phyloP scores from a whole-genome alignment of 768 basidiomycete genomes.

The Psilocybe cubensis region DNA sequence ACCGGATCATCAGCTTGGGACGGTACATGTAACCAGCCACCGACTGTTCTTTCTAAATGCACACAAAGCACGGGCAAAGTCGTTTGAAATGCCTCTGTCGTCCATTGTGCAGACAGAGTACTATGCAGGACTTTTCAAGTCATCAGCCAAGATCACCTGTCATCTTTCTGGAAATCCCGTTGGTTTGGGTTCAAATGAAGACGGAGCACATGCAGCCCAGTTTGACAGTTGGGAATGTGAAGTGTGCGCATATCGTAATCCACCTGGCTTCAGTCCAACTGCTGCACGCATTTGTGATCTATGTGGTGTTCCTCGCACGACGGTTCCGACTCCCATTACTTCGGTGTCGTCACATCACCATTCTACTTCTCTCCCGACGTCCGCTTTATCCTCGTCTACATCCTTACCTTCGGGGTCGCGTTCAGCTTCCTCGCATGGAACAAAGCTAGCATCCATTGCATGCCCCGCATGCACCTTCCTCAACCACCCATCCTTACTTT shows the following conservation, averaged over 20 bases:
- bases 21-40: slow-evolving; percentile 76
- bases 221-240: slow-evolving; percentile 80
- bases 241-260: slow-evolving; percentile 87
- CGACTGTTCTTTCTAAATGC: slow-evolving; percentile 82
- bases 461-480: slow-evolving; percentile 93
- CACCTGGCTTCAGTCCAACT: slow-evolving; percentile 72
- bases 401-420: slow-evolving; percentile 33
- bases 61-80: slow-evolving; percentile 49
- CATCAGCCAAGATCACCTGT: slow-evolving; percentile 87
- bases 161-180: slow-evolving; percentile 46
- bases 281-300: slow-evolving; percentile 74
- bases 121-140: slow-evolving; percentile 90
- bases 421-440: slow-evolving; percentile 14
- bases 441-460: slow-evolving; percentile 44
- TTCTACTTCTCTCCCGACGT: slow-evolving; percentile 45
- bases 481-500: slow-evolving; percentile 73
- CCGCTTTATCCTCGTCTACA: slow-evolving; percentile 36
- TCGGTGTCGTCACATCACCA: slow-evolving; percentile 30
- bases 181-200: slow-evolving; percentile 25
- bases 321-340: slow-evolving; percentile 28
- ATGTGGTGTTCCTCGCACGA: slow-evolving; percentile 76
- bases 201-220: slow-evolving; percentile 25
- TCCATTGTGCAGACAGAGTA: slow-evolving; percentile 78
- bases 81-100: slow-evolving; percentile 70
- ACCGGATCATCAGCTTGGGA: slow-evolving; percentile 75